These are phyloP conservation scores for Madurella mycetomatis DNA, from an alignment of 2,329 filamentous ascomycete genomes.

Conservation along the genomic window DNA sequence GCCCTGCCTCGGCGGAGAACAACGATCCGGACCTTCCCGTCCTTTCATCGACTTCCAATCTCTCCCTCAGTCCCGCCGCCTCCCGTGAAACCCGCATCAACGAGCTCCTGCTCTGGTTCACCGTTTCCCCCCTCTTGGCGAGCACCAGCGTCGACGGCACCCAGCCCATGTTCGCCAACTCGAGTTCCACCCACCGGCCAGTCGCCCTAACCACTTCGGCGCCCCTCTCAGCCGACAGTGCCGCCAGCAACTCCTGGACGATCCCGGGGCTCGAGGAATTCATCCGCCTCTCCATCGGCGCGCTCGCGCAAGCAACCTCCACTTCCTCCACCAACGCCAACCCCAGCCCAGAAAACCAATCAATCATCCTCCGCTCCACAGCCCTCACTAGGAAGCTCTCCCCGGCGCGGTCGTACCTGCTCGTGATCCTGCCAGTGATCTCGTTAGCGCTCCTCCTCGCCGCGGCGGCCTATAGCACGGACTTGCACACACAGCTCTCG, in stretches of 20 bases:
- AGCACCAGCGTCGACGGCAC: constrained; percentile 21
- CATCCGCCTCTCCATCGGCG: constrained; percentile 22
- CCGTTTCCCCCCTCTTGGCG: constrained; percentile 21
- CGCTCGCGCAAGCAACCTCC: constrained; percentile 19
- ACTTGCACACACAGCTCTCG: constrained; percentile 1
- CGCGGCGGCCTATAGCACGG: constrained; percentile 4
- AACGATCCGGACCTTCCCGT: neutral
- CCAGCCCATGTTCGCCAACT: constrained; percentile 25
- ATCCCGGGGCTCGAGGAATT: constrained; percentile 16
- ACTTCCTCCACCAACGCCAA: constrained; percentile 3
- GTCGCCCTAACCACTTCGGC: constrained; percentile 18
- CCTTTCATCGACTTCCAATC: constrained; percentile 17
- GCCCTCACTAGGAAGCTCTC: constrained; percentile 7
- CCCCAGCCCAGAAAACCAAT: neutral
- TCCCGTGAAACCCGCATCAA: constrained; percentile 15
- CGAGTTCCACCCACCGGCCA: constrained; percentile 14
- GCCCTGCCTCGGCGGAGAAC: neutral
- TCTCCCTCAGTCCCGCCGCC: constrained; percentile 9
- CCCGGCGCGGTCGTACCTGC: constrained; percentile 11
- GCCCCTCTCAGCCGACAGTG: neutral
- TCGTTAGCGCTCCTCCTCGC: neutral
- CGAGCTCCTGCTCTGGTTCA: constrained; percentile 26
- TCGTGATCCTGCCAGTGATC: constrained; percentile 15
- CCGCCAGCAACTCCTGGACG: constrained; percentile 20
- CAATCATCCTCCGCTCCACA: neutral